Evolutionary conservation across 116 monocot genomes (phyloP).

Genomic region (Papilionanthe hybrid): DNA sequence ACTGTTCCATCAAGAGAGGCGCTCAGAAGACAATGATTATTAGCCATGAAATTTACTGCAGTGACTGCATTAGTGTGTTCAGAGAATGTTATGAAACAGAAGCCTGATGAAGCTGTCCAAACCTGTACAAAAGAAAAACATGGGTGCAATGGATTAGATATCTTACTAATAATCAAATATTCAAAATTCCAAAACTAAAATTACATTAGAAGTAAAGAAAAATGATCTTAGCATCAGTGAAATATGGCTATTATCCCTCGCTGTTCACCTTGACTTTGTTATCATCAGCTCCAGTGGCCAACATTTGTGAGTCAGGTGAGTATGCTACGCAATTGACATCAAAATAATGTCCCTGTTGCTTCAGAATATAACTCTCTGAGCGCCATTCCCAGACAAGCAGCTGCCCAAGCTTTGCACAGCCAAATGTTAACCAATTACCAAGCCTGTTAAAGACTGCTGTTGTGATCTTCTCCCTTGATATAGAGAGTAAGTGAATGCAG

Average conservation of each 20-base stretch:
- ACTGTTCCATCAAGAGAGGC: slow-evolving; percentile 97
- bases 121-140: slow-evolving; percentile 46
- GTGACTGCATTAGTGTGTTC: slow-evolving; percentile 98
- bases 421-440: slow-evolving; percentile 94
- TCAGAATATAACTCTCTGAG: slow-evolving; percentile 93
- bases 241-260: not conserved
- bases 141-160: not conserved
- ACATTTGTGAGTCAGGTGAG: slow-evolving; percentile 90
- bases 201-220: not conserved
- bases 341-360: slow-evolving; percentile 98
- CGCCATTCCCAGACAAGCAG: slow-evolving; percentile 99
- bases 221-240: not conserved
- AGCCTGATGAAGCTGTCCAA: slow-evolving; percentile 95
- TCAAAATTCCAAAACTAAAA: not conserved
- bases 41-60: slow-evolving; percentile 82
- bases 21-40: slow-evolving; percentile 84
- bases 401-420: slow-evolving; percentile 96
- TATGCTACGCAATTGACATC: slow-evolving; percentile 93
- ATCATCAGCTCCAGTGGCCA: slow-evolving; percentile 97
- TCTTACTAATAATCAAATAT: not conserved
- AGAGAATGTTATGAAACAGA: slow-evolving; percentile 92
- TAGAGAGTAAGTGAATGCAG: slow-evolving; percentile 81
- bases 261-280: slow-evolving; percentile 89
- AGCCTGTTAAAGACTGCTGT: slow-evolving; percentile 72
- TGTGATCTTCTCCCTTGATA: slow-evolving; percentile 95